Conservation (phyloP, 495 filamentous ascomycete genomes). For the Penicillium bialowiezense region DNA sequence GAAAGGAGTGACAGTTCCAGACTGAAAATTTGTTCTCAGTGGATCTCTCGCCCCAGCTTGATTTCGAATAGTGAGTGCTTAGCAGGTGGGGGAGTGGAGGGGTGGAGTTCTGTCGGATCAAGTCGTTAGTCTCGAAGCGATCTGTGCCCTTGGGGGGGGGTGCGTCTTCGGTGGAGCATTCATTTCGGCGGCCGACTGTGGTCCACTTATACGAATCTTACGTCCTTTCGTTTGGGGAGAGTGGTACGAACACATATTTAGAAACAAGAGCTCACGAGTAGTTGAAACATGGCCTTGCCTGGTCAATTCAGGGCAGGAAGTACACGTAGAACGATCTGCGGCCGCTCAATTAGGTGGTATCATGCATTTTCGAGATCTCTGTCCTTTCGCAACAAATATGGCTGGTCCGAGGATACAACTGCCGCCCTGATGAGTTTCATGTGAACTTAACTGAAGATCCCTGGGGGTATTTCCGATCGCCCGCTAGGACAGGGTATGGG, state of each 20-base stretch:
- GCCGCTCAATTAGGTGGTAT: too few relatives aligned
- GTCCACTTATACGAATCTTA: background rate
- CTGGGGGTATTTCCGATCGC: background rate
- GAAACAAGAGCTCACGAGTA: too few relatives aligned
- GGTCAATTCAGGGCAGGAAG: background rate
- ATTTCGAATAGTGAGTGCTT: background rate
- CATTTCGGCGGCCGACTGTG: constrained; percentile 8
- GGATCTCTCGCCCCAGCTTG: background rate
- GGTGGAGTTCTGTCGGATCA: background rate
- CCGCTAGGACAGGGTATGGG: too few relatives aligned
- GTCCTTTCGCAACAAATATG: too few relatives aligned
- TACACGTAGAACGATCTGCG: too few relatives aligned
- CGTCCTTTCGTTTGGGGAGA: background rate
- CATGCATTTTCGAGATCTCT: too few relatives aligned
- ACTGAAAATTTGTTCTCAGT: background rate
- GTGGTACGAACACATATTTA: too few relatives aligned
- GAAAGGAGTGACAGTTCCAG: background rate
- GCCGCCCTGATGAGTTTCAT: background rate
- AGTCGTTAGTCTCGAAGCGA: background rate
- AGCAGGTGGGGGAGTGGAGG: background rate
- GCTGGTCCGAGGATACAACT: background rate
- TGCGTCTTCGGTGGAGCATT: constrained; percentile 10
- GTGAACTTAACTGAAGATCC: background rate
- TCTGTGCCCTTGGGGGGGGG: background rate
- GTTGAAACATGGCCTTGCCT: background rate